Percentiles rank a stretch among this genome's conserved stretches.
These are phyloP conservation scores for Pythium graminicola DNA, from an alignment of 352 stramenopile genomes.

Conservation along the genomic window DNA sequence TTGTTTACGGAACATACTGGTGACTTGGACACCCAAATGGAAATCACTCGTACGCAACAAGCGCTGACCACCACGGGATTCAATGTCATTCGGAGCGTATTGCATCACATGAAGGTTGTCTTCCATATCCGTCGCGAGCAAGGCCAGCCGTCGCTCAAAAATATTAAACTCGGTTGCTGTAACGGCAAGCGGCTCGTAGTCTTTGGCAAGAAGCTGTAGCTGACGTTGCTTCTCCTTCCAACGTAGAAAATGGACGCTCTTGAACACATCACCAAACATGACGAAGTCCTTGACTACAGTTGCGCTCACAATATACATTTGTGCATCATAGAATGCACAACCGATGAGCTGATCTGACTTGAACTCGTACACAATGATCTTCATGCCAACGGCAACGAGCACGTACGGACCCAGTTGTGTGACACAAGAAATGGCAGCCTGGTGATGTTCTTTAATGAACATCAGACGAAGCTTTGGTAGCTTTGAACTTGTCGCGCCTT, in stretches of 20 bases:
- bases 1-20: slow-evolving; percentile 76
- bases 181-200: slow-evolving; percentile 76
- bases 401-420: slow-evolving; percentile 75
- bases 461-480: slow-evolving; percentile 72
- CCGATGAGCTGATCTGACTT: slow-evolving; percentile 83
- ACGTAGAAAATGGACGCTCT: slow-evolving; percentile 82
- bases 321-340: slow-evolving; percentile 83
- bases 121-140: slow-evolving; percentile 76
- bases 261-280: slow-evolving; percentile 85
- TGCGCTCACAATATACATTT: slow-evolving; percentile 83
- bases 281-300: slow-evolving; percentile 83
- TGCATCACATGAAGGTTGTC: slow-evolving; percentile 85
- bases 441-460: slow-evolving; percentile 83
- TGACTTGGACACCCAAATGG: slow-evolving; percentile 71
- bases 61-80: slow-evolving; percentile 76
- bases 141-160: slow-evolving; percentile 62
- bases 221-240: slow-evolving; percentile 82
- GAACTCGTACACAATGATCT: slow-evolving; percentile 87
- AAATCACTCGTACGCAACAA: slow-evolving; percentile 78
- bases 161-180: slow-evolving; percentile 79
- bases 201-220: slow-evolving; percentile 75
- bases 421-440: slow-evolving; percentile 75
- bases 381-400: slow-evolving; percentile 76
- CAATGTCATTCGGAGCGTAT: slow-evolving; percentile 78
- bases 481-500: slow-evolving; percentile 62